Conservation (phyloP, 2,329 filamentous ascomycete genomes). For the Ascochyta clinopodiicola region DNA sequence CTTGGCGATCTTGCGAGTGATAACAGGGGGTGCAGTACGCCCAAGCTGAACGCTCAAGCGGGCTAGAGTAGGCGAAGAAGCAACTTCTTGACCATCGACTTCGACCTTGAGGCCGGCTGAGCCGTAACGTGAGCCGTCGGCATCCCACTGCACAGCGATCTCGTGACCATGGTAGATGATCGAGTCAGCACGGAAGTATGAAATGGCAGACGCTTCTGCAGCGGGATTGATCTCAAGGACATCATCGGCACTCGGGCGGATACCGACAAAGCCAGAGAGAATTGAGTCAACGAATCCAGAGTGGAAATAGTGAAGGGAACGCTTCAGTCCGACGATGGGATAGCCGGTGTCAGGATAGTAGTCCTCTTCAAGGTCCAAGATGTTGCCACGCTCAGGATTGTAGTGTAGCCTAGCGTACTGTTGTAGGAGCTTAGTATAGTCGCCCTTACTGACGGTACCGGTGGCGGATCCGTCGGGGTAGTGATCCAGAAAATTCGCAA, state of each 20-base stretch:
- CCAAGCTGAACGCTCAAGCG: constrained; percentile 34
- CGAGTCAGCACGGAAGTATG: constrained; percentile 52
- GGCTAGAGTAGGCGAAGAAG: constrained; percentile 33
- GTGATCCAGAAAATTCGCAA: constrained; percentile 54
- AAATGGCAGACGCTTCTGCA: constrained; percentile 38
- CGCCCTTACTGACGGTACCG: constrained; percentile 33
- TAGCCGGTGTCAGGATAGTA: constrained; percentile 53
- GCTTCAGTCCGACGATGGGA: constrained; percentile 52
- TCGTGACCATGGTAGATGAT: constrained; percentile 53
- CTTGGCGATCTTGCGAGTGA: constrained; percentile 44
- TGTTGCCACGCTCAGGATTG: constrained; percentile 37
- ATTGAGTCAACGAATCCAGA: constrained; percentile 54
- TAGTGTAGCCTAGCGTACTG: constrained; percentile 53
- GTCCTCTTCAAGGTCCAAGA: constrained; percentile 52
- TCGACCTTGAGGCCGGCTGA: constrained; percentile 44
- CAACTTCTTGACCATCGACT: constrained; percentile 44
- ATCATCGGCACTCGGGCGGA: constrained; percentile 50
- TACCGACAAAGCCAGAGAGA: constrained; percentile 52
- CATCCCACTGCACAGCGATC: constrained; percentile 53
- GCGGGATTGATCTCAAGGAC: constrained; percentile 52
- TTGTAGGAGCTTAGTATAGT: constrained; percentile 48
- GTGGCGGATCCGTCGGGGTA: constrained; percentile 40
- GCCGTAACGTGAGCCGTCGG: constrained; percentile 42
- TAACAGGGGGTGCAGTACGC: constrained; percentile 29
- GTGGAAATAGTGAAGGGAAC: constrained; percentile 56